Evolutionary conservation across 106 monocot species (phyloP), one percentile per base, ranked within the genome.

Genomic region (Platanthera zijinensis): DNA sequence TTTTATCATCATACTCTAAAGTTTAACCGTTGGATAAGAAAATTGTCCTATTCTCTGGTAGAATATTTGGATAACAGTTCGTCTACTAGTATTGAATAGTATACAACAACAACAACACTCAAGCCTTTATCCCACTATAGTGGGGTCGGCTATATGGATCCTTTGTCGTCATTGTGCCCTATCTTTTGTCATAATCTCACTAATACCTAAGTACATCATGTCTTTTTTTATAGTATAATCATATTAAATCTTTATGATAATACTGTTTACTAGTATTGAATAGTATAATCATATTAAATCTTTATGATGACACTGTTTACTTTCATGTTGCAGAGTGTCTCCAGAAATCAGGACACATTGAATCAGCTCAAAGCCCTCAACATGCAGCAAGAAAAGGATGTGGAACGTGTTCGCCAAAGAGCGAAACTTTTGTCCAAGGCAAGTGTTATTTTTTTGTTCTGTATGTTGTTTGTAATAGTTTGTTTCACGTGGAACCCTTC

Each of bases 321-420:
- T 83, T 52, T 48, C 74, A 15, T 14, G 73, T 81, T 80, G 21
- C 71, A 97, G 97, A 84, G 86, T 76, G 83, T 94, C 21, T 85
- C 85, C 59, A 89, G 92, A 85, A 99, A 88, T 80, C 77, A 79
- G 69, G 88, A 99, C 21, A 92, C 99, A 21, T 72, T 99, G 82
- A 88, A 88, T 87, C 94, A 99, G 59, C 85, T 99, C 2, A 94
- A 90, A 85, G 78, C 85, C 4, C 86, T 94, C n/a, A 99, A 99
- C 90, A 89, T 88, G 53, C 92, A 94, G 69, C 99, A 84, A 84
- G 99, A 99, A 82, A 94, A 80, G 76, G 99, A 99, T 86, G 99
- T 94, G 63, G 84, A 91, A 49, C 86, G 99, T 48, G 91, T 99
- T 71, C 99, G 80, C 64, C 89, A 94, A 75, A 88, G 99, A 76